Percentiles rank a stretch among this genome's conserved stretches.
These are phyloP conservation scores for Boletales sp. DNA, from an alignment of 768 basidiomycete species.

Conservation along the genomic window DNA sequence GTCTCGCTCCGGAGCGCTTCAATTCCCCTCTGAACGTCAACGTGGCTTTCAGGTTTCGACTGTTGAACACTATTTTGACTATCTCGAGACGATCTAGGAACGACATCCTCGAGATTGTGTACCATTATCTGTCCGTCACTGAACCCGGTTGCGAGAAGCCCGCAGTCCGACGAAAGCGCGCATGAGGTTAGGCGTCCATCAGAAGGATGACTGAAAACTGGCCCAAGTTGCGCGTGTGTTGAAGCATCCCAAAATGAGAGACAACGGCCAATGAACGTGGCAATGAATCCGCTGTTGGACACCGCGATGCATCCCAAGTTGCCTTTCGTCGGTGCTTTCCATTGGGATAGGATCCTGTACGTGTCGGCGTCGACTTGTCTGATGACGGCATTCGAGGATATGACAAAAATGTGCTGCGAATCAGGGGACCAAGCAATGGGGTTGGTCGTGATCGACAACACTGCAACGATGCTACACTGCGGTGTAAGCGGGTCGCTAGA, in stretches of 20 bases:
- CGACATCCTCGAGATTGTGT: not conserved
- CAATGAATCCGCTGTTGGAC: not conserved
- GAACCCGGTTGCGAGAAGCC: not conserved
- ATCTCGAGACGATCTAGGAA: not conserved
- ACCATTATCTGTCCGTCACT: not conserved
- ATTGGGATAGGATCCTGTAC: not conserved
- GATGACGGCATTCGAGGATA: not conserved
- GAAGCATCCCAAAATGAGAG: conserved; percentile 8
- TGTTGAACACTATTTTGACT: not conserved
- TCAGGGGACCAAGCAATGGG: not conserved
- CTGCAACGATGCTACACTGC: not conserved
- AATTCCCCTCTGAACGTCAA: not conserved
- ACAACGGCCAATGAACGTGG: not conserved
- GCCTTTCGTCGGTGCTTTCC: not conserved
- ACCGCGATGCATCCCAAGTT: not conserved
- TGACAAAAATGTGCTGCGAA: not conserved
- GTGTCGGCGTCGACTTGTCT: not conserved
- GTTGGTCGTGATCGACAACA: not conserved
- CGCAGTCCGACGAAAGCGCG: conserved; percentile 1
- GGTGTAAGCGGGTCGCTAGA: not conserved
- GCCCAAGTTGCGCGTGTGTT: not conserved
- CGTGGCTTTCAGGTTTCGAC: not conserved
- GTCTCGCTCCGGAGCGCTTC: not conserved
- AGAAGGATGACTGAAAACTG: not conserved
- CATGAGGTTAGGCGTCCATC: not conserved